Evolutionary conservation across 768 basidiomycete genomes (phyloP).

Genomic region (Collybiopsis confluens): DNA sequence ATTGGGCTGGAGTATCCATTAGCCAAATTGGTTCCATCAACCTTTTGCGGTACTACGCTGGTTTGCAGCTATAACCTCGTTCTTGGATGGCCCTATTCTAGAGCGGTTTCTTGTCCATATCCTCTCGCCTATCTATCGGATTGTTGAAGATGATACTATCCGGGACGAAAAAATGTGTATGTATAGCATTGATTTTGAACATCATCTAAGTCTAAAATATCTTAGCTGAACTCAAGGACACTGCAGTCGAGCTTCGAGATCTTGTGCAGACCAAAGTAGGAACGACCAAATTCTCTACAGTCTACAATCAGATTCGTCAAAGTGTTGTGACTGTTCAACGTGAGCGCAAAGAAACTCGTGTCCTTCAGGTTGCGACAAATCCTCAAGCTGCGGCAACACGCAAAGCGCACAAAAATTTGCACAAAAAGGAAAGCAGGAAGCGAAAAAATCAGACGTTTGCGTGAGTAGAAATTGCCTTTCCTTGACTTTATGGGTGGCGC

Average conservation of each 20-base stretch:
- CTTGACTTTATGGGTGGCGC: background rate
- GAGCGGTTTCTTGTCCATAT: conserved; percentile 80
- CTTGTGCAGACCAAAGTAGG: conserved; percentile 87
- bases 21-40: conserved; percentile 83
- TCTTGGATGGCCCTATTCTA: conserved; percentile 55
- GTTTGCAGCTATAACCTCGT: conserved; percentile 88
- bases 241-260: conserved; percentile 81
- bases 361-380: conserved; percentile 59
- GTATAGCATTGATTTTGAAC: conserved; percentile 18
- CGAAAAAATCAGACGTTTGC: conserved; percentile 59
- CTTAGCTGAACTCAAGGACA: conserved; percentile 77
- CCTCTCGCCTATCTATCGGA: conserved; percentile 79
- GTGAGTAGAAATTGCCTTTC: conserved; percentile 37
- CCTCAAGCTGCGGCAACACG: conserved; percentile 76
- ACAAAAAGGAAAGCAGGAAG: conserved; percentile 86
- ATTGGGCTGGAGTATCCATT: conserved; percentile 6
- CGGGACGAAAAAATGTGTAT: conserved; percentile 75
- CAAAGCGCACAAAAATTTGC: conserved; percentile 63
- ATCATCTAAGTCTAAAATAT: background rate
- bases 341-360: conserved; percentile 63
- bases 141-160: conserved; percentile 83
- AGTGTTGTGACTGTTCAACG: conserved; percentile 59
- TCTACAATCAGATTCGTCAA: conserved; percentile 81
- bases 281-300: conserved; percentile 72
- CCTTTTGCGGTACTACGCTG: conserved; percentile 79